Percentiles rank a stretch among this genome's conserved stretches.
Evolutionary conservation across 306 rosid genomes (phyloP).

Genomic region (Vachellia pachyceras): DNA sequence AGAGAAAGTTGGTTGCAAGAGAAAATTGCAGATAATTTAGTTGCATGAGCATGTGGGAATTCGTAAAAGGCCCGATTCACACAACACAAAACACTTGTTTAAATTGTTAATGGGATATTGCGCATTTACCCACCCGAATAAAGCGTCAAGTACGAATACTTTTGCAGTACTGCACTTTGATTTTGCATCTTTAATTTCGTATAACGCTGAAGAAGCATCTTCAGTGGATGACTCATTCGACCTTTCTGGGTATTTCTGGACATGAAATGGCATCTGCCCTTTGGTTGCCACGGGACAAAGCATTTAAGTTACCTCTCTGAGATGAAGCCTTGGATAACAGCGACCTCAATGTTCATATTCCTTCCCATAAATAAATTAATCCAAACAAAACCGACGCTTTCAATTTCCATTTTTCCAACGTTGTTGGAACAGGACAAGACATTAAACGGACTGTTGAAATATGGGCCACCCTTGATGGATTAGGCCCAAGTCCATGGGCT

Average conservation of each 20-base stretch:
- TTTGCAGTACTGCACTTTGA: neutral
- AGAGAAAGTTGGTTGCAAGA: too few relatives aligned
- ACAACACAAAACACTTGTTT: neutral
- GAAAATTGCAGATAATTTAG: too few relatives aligned
- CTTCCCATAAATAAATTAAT: neutral
- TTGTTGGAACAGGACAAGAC: too few relatives aligned
- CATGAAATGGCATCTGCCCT: conserved; percentile 38
- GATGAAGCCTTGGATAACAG: neutral
- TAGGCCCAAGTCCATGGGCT: too few relatives aligned
- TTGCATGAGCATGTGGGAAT: neutral
- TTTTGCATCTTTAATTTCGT: neutral
- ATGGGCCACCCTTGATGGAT: too few relatives aligned
- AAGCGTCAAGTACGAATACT: neutral
- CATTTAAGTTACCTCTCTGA: neutral
- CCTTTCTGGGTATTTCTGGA: conserved; percentile 8
- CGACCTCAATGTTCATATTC: neutral
- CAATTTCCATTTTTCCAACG: too few relatives aligned
- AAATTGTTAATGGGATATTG: neutral
- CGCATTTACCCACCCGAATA: conserved; percentile 4
- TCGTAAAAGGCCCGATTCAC: neutral
- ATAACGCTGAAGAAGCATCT: neutral
- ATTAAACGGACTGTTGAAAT: too few relatives aligned
- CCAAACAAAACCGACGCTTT: too few relatives aligned
- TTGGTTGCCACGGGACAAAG: conserved; percentile 21
- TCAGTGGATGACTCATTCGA: conserved; percentile 37